These are phyloP conservation scores for Epithemia pelagica DNA, from an alignment of 108 stramenopile genomes.

Conservation along the genomic window DNA sequence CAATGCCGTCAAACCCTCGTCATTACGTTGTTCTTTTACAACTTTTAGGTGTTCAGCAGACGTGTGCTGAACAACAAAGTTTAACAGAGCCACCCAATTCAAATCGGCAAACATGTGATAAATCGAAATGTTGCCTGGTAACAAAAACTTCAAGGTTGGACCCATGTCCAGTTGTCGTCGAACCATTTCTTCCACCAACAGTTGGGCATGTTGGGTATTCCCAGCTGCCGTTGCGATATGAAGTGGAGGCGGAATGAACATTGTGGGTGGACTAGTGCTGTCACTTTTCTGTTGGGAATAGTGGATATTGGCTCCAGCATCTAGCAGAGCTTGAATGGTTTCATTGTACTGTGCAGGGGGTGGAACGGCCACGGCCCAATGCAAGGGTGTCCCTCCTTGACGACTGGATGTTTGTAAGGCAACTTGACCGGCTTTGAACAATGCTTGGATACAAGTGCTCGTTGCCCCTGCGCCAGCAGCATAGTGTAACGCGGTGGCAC, in stretches of 20 bases:
- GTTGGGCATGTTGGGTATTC: constrained; percentile 12
- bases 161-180: background rate
- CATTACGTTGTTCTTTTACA: constrained; percentile 4
- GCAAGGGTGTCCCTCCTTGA: constrained; percentile 31
- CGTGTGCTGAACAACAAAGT: background rate
- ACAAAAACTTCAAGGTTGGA: background rate
- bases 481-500: constrained; percentile 36
- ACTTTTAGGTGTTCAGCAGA: background rate
- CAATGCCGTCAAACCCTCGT: constrained; percentile 11
- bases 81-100: constrained; percentile 16
- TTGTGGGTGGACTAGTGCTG: background rate
- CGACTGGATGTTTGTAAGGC: constrained; percentile 11
- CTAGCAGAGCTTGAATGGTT: constrained; percentile 23
- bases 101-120: constrained; percentile 29
- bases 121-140: constrained; percentile 9
- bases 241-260: constrained; percentile 14
- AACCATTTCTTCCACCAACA: constrained; percentile 4
- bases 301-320: constrained; percentile 22
- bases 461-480: constrained; percentile 29
- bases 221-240: constrained; percentile 18
- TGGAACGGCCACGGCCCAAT: constrained; percentile 23
- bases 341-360: constrained; percentile 1
- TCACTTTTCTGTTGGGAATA: constrained; percentile 3
- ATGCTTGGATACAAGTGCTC: constrained; percentile 1
- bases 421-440: constrained; percentile 13